Evolutionary conservation across 805 yeast genomes (phyloP).

Genomic region (Peterozyma xylosa): DNA sequence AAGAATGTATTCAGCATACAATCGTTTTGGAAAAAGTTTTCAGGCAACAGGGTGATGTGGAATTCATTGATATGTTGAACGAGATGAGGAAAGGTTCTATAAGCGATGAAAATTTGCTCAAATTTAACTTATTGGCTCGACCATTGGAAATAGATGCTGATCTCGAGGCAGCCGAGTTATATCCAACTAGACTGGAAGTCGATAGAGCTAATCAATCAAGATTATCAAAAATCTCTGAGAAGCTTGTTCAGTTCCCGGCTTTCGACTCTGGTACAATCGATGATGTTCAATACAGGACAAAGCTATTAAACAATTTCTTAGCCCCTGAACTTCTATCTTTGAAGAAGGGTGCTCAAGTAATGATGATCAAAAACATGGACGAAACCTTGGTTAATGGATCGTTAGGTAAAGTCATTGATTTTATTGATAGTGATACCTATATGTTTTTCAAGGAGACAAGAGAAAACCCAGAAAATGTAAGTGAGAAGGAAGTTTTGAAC

Average conservation of each 20-base stretch:
- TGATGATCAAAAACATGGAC: slow-evolving; percentile 74
- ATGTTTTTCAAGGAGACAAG: slow-evolving; percentile 24
- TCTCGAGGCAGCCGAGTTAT: slow-evolving; percentile 68
- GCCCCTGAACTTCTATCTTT: slow-evolving; percentile 51
- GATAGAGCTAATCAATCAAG: slow-evolving; percentile 53
- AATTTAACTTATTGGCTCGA: slow-evolving; percentile 47
- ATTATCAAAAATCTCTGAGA: slow-evolving; percentile 38
- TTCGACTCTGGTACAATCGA: slow-evolving; percentile 43
- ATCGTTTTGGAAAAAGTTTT: slow-evolving; percentile 59
- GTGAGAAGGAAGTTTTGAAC: slow-evolving; percentile 15
- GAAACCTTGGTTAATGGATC: slow-evolving; percentile 72
- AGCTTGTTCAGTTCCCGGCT: slow-evolving; percentile 35
- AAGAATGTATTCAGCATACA: slow-evolving; percentile 44
- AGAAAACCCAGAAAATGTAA: slow-evolving; percentile 8
- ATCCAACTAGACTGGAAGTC: slow-evolving; percentile 66
- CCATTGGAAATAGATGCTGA: slow-evolving; percentile 45
- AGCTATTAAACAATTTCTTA: slow-evolving; percentile 46
- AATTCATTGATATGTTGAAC: slow-evolving; percentile 66
- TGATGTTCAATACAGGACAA: slow-evolving; percentile 34
- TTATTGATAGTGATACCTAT: slow-evolving; percentile 42
- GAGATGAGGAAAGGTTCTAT: slow-evolving; percentile 64
- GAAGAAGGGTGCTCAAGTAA: slow-evolving; percentile 73
- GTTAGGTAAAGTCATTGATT: slow-evolving; percentile 50
- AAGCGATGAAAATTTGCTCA: slow-evolving; percentile 33
- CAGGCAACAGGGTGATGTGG: slow-evolving; percentile 69